phyloP scores from a whole-genome alignment of 2,329 filamentous ascomycete species.

The Shiraia bambusicola region DNA sequence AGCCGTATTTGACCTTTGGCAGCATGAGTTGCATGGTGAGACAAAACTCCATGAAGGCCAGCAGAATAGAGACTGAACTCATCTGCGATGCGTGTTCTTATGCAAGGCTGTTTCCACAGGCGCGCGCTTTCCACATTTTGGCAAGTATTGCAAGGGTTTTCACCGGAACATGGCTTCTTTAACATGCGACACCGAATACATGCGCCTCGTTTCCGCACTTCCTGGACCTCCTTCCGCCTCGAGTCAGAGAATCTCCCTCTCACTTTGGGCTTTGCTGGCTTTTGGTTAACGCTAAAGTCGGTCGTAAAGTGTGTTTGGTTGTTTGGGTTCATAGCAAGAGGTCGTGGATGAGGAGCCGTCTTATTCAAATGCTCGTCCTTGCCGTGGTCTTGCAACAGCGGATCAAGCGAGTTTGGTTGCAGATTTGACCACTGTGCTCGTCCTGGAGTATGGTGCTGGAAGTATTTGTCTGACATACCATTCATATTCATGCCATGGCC shows the following conservation, averaged over 20 bases:
- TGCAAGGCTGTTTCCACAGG: slow-evolving; percentile 62
- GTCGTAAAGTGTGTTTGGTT: slow-evolving; percentile 42
- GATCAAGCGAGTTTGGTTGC: slow-evolving; percentile 34
- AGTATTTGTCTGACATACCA: slow-evolving; percentile 39
- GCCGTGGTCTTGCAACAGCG: slow-evolving; percentile 38
- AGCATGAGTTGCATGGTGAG: slow-evolving; percentile 53
- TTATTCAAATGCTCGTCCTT: slow-evolving; percentile 30
- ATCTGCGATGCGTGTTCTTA: slow-evolving; percentile 59
- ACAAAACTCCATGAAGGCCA: slow-evolving; percentile 55
- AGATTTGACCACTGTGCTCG: slow-evolving; percentile 36
- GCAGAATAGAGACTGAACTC: slow-evolving; percentile 60
- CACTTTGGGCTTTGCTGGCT: slow-evolving; percentile 49
- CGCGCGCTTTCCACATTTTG: slow-evolving; percentile 61
- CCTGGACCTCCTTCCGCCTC: slow-evolving; percentile 60
- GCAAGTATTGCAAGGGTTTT: slow-evolving; percentile 61
- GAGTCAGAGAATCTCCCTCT: slow-evolving; percentile 59
- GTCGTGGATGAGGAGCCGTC: slow-evolving; percentile 32
- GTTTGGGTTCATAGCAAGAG: slow-evolving; percentile 43
- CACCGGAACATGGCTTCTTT: slow-evolving; percentile 64
- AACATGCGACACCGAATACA: slow-evolving; percentile 66
- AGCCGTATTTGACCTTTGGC: slow-evolving; percentile 53
- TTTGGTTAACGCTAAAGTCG: slow-evolving; percentile 44
- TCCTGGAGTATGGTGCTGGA: slow-evolving; percentile 25
- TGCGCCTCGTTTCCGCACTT: slow-evolving; percentile 61
- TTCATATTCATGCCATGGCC: slow-evolving; percentile 25